A percentile compares a stretch with the other conserved stretches of the same genome.
Conservation (phyloP, 2,329 filamentous ascomycete species). For the Ilyonectria destructans region DNA sequence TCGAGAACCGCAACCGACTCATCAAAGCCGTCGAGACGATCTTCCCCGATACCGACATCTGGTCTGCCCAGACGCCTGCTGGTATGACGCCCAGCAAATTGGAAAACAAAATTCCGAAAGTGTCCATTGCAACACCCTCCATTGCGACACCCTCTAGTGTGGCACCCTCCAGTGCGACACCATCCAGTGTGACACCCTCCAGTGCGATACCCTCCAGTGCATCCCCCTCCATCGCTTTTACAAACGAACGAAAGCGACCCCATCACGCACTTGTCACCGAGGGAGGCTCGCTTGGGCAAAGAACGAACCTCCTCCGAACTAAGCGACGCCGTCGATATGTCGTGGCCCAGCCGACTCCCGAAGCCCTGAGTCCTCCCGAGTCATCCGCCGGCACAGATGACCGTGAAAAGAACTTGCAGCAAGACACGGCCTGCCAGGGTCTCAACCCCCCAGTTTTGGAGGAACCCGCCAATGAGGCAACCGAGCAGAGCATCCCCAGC, state of each 20-base stretch:
- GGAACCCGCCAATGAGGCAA: background rate
- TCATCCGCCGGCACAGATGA: background rate
- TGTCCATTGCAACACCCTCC: too few relatives aligned
- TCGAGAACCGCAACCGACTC: background rate
- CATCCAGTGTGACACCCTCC: too few relatives aligned
- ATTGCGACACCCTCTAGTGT: background rate
- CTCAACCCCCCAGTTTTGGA: slow-evolving; percentile 1
- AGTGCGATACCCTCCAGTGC: background rate
- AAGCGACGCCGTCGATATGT: background rate
- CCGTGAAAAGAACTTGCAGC: background rate
- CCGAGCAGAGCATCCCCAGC: background rate
- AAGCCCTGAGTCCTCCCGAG: background rate
- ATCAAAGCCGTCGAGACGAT: background rate
- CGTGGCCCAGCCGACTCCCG: background rate
- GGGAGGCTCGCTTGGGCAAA: background rate
- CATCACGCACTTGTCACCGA: background rate
- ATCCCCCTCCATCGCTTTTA: background rate
- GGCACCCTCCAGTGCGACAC: background rate
- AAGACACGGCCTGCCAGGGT: background rate
- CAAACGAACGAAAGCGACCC: slow-evolving; percentile 7
- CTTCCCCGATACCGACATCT: slow-evolving; percentile 24
- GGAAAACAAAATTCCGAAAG: background rate
- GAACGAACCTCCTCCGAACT: background rate
- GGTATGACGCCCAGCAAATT: background rate
- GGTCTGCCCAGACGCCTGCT: slow-evolving; percentile 15